Evolutionary conservation across 2,329 filamentous ascomycete genomes (phyloP).

Genomic region (Fusarium marasasianum): DNA sequence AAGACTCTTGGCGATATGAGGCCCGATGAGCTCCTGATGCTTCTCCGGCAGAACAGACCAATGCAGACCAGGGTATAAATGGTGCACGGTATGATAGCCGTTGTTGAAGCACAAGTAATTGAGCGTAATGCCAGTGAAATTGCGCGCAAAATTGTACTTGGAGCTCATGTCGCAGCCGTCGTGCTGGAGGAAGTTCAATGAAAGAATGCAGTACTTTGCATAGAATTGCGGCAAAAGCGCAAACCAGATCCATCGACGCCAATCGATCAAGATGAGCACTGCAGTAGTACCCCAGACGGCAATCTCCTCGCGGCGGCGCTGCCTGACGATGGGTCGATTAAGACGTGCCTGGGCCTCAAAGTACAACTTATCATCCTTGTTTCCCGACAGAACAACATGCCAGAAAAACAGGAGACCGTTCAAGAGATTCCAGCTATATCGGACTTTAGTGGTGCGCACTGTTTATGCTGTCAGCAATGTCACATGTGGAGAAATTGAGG

Average conservation of each 20-base stretch:
- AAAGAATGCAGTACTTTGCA: constrained; percentile 15
- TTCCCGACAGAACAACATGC: constrained; percentile 10
- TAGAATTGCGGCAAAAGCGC: constrained; percentile 9
- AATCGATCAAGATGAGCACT: constrained; percentile 2
- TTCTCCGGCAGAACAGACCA: constrained; percentile 15
- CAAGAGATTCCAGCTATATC: constrained; percentile 21
- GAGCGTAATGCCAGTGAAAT: background rate
- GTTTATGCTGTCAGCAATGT: background rate
- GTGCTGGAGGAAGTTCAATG: constrained; percentile 16
- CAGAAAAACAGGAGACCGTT: constrained; percentile 15
- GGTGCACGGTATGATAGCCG: constrained; percentile 18
- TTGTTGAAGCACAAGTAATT: constrained; percentile 22
- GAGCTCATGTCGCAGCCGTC: constrained; percentile 22
- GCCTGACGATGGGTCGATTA: constrained; percentile 10
- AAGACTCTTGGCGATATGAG: background rate
- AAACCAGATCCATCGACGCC: constrained; percentile 24
- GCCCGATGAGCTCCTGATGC: constrained; percentile 3
- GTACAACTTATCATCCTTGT: constrained; percentile 16
- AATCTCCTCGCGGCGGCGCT: constrained; percentile 7
- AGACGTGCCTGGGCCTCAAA: constrained; percentile 15
- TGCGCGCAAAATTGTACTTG: constrained; percentile 20
- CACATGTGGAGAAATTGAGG: background rate
- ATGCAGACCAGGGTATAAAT: constrained; percentile 7
- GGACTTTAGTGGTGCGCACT: constrained; percentile 23
- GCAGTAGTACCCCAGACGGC: constrained; percentile 8